Percentiles rank a stretch among this genome's conserved stretches.
Evolutionary conservation across 495 filamentous ascomycete species (phyloP).

Genomic region (Cairneyella variabilis): DNA sequence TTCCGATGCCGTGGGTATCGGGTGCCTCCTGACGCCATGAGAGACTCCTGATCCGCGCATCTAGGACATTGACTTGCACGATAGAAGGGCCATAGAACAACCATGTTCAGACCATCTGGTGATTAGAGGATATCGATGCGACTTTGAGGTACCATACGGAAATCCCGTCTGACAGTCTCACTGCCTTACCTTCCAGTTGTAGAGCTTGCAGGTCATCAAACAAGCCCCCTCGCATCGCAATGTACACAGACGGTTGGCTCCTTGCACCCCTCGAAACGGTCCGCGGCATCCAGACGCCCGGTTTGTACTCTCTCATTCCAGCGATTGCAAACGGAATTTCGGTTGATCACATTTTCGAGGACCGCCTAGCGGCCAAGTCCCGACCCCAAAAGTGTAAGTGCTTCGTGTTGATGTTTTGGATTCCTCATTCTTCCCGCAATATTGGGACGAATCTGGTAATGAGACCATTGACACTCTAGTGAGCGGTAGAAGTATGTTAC

Average conservation of each 20-base stretch:
- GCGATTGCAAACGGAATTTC: not conserved
- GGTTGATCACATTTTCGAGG: not conserved
- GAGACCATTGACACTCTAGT: not conserved
- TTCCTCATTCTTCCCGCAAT: not conserved
- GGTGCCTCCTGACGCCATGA: too few relatives aligned
- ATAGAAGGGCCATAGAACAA: too few relatives aligned
- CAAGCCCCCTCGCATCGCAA: too few relatives aligned
- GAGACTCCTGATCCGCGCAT: too few relatives aligned
- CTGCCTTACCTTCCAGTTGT: not conserved
- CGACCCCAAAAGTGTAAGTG: not conserved
- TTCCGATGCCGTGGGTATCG: too few relatives aligned
- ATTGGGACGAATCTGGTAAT: not conserved
- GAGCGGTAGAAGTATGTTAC: not conserved
- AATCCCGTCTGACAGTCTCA: not conserved
- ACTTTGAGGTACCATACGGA: too few relatives aligned
- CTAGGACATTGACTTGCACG: too few relatives aligned
- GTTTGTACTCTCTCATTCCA: not conserved
- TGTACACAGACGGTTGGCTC: not conserved
- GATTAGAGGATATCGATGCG: too few relatives aligned
- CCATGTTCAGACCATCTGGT: too few relatives aligned
- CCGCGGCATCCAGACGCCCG: constrained; percentile 9
- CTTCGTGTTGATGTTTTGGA: not conserved
- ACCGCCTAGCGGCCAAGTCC: not conserved
- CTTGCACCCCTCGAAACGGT: constrained; percentile 5
- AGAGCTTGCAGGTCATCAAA: too few relatives aligned